These are phyloP conservation scores for Curvularia spicifera DNA, from an alignment of 2,329 filamentous ascomycete species.

Conservation along the genomic window DNA sequence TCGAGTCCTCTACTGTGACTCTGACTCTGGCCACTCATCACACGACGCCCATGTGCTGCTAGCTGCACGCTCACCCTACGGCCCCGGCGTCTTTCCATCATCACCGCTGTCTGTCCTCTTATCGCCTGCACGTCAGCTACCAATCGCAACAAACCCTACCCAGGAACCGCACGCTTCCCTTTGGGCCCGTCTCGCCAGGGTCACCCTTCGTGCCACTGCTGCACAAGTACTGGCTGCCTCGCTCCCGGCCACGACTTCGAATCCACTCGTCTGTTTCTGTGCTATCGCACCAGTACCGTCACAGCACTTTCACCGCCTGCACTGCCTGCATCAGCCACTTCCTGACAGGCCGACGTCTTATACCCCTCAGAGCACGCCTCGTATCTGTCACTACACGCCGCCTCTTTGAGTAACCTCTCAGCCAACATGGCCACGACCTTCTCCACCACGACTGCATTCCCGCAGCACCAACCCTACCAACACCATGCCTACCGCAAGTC, in stretches of 20 bases:
- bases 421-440: constrained; percentile 47
- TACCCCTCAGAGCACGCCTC: background rate
- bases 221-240: constrained; percentile 25
- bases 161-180: constrained; percentile 33
- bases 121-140: constrained; percentile 44
- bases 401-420: constrained; percentile 7
- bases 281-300: constrained; percentile 15
- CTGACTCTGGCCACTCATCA: background rate
- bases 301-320: constrained; percentile 26
- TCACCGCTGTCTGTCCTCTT: constrained; percentile 41
- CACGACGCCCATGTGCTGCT: constrained; percentile 27
- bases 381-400: background rate
- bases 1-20: too few relatives aligned
- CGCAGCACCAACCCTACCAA: constrained; percentile 42
- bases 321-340: constrained; percentile 25
- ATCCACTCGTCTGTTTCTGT: constrained; percentile 16
- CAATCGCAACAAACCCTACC: constrained; percentile 33
- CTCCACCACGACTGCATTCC: constrained; percentile 39
- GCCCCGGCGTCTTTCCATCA: constrained; percentile 39
- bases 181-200: constrained; percentile 24
- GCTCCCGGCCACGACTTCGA: constrained; percentile 17
- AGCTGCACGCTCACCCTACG: constrained; percentile 26
- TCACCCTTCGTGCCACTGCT: constrained; percentile 25
- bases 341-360: constrained; percentile 16
- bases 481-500: constrained; percentile 47